Evolutionary conservation across 106 monocot species (phyloP), one percentile per base, ranked within the genome.

Genomic region (Platanthera guangdongensis): DNA sequence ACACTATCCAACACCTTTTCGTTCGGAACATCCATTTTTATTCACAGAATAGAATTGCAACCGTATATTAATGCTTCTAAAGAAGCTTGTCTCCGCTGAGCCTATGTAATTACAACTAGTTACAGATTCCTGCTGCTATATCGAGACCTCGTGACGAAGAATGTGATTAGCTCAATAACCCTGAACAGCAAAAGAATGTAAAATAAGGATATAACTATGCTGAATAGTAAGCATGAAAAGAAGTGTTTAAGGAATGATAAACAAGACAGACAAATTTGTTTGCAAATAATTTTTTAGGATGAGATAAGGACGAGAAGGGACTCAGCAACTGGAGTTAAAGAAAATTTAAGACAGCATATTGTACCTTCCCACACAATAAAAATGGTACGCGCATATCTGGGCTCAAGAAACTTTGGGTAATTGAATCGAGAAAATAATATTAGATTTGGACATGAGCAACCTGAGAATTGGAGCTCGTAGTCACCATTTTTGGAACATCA

Each of bases 1-100:
- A 62, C 52, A 78, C 81, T 77, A 92, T 39, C 89, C 92, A 77
- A 89, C 76, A 65, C 93, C 87, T 81, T 86, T 81, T 8, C 82
- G 77, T 76, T 90, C 86, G 6, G 71, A 39, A 9, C 69, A 75
- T 85, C 86, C 90, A 93, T 93, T 79, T 84, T 70, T 88, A 69
- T n/a, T 68, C 54, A 76, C 21, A 55, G 77, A 84, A 75, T 46
- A 70, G 70, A 79, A 45, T 70, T 63, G 8, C 67, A 76, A 76
- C 74, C 75, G 73, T 65, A 57, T 52, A 78, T 28, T 87, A 81
- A 81, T 84, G 52, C 76, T 86, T 86, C 76, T 75, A 19, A 79
- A 79, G 12, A 83, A 50, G 64, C 72, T 57, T 84, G 47, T n/a
- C 75, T 82, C 86, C 80, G 77, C 82, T 39, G 76, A 84, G 74